phyloP scores from a whole-genome alignment of 768 basidiomycete genomes.

The Kwoniella dejecticola region DNA sequence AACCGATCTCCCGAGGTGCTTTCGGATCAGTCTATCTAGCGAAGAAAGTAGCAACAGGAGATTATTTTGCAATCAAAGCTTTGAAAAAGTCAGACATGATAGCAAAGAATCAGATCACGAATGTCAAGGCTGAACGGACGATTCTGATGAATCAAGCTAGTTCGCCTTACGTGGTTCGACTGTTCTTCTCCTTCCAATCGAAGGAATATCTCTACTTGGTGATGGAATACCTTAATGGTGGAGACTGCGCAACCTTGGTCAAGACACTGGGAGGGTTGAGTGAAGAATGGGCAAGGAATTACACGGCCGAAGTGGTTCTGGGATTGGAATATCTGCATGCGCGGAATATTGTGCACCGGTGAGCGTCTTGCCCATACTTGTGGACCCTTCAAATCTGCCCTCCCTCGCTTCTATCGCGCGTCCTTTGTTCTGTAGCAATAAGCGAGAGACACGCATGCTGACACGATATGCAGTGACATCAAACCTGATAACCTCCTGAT shows the following conservation, averaged over 20 bases:
- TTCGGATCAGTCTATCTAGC: constrained; percentile 98
- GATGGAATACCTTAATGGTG: constrained; percentile 99
- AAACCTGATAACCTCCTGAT: constrained; percentile 98
- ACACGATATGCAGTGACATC: constrained; percentile 83
- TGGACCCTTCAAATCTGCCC: too few species aligned
- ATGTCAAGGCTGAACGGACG: constrained; percentile 99
- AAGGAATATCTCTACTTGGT: constrained; percentile 98
- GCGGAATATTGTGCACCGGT: constrained; percentile 95
- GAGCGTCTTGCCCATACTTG: too few species aligned
- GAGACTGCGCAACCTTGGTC: constrained; percentile 95
- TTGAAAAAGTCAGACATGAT: constrained; percentile 99
- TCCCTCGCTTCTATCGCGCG: too few species aligned
- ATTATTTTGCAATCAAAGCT: constrained; percentile 99
- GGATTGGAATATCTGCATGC: constrained; percentile 96
- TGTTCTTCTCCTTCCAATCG: constrained; percentile 99
- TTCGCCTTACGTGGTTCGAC: constrained; percentile 94
- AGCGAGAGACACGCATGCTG: background rate
- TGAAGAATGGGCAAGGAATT: constrained; percentile 96
- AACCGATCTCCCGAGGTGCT: constrained; percentile 97
- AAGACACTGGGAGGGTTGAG: constrained; percentile 87
- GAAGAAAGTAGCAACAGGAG: constrained; percentile 96
- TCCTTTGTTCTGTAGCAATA: too few species aligned
- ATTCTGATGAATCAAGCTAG: constrained; percentile 99
- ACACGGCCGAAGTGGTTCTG: constrained; percentile 92
- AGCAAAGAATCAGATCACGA: constrained; percentile 99